Base-by-base conservation (phyloP, 1,284 basidiomycete genomes). In the Ustilago tritici region DNA sequence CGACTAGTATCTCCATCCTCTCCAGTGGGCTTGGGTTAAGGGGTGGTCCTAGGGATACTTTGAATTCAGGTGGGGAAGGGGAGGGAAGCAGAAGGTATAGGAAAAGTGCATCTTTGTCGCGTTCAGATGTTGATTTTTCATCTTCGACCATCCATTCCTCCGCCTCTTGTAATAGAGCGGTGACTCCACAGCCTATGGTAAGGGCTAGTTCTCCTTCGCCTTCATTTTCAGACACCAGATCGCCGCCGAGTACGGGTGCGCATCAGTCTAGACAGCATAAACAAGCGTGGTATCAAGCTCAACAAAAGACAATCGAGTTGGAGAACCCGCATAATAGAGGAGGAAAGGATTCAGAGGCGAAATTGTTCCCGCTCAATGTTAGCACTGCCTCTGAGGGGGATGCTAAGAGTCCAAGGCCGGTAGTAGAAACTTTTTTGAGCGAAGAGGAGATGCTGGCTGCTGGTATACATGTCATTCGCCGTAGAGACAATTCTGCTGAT, bases 241-340 rank as follows among this genome's bases (percentile, higher is more conserved):
- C 61, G 8, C 7, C 59, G 4, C 23, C 23, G 23, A 3, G 23
- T 28, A 28, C 23, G 23, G 23, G 23, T 28, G 41, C 56, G 7
- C 54, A 49, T 31, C 46, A 57, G 36, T 67, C 70, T 34, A 73
- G 64, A 31, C 67, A 70, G 64, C 70, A 68, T 52, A 78, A 70
- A 49, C 76, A 78, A 59, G 76, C 76, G 6, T 78, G 76, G 76
- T 78, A 74, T 40, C 76, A 78, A 56, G 76, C 76, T 0, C 76
- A 78, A 41, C 76, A 78, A 56, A 74, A 74, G 55, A 78, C 76
- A 17, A 68, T 78, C 52, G 50, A 74, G 46, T 70, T 78, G 40
- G 67, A 70, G 12, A 65, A 66, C 11, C 60, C 64, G 1, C 17
- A 59, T 50, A 67, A 76, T 14, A 58, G 71, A 12, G 55, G 46